Conservation (phyloP, 768 basidiomycete species). For the Boletales sp. region DNA sequence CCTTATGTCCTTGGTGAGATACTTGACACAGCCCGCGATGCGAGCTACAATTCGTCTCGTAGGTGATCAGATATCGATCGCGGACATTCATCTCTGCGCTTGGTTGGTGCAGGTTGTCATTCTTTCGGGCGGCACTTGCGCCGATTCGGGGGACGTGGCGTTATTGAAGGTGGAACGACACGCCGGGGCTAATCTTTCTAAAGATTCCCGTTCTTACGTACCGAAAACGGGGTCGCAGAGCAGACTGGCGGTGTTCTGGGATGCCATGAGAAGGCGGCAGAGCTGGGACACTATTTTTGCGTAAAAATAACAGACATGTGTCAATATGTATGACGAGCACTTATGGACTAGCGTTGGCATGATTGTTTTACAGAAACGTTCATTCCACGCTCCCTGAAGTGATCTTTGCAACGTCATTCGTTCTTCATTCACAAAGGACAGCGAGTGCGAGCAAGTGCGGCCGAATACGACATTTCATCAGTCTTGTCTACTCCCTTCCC, state of each 20-base stretch:
- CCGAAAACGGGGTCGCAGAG: constrained; percentile 21
- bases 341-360: too few species aligned
- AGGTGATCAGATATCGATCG: constrained; percentile 83
- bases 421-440: background rate
- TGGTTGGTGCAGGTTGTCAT: constrained; percentile 65
- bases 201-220: constrained; percentile 33
- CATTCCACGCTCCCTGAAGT: background rate
- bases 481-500: constrained; percentile 4
- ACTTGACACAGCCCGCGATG: background rate
- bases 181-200: constrained; percentile 40
- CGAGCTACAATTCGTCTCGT: background rate
- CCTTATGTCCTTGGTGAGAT: constrained; percentile 61
- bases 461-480: too few species aligned
- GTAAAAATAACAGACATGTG: background rate
- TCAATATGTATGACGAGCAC: too few species aligned
- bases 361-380: background rate
- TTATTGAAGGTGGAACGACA: constrained; percentile 51
- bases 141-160: constrained; percentile 49
- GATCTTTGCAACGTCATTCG: too few species aligned
- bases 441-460: too few species aligned
- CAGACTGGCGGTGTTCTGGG: constrained; percentile 74
- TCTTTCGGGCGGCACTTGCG: constrained; percentile 50
- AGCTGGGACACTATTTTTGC: constrained; percentile 70
- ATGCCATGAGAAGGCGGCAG: constrained; percentile 54
- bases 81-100: constrained; percentile 75